phyloP scores from a whole-genome alignment of 2,329 filamentous ascomycete species.

The Cadophora malorum region DNA sequence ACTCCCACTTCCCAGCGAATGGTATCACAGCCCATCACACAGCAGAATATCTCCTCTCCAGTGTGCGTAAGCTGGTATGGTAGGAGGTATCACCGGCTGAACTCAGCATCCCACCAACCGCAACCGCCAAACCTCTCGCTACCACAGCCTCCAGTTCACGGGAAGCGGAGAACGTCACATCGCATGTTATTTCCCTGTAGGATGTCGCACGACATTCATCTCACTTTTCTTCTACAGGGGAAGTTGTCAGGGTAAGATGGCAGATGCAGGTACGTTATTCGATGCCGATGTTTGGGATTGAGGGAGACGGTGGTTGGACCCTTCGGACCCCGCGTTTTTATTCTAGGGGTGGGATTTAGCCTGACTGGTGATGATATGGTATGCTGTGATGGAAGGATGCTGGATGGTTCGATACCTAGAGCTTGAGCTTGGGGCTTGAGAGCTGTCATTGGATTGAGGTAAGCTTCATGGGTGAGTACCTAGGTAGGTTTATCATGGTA shows the following conservation, averaged over 20 bases:
- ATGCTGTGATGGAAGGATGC: neutral
- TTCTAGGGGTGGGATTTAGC: neutral
- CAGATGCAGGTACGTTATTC: conserved; percentile 2
- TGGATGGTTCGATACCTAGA: neutral
- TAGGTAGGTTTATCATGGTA: neutral
- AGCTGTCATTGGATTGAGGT: too few species aligned
- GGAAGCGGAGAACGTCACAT: conserved; percentile 12
- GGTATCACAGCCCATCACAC: neutral
- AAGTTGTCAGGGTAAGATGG: neutral
- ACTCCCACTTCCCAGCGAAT: neutral
- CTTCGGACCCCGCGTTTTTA: conserved; percentile 4
- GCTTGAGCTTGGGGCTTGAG: too few species aligned
- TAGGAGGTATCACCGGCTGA: conserved; percentile 6
- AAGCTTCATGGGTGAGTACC: too few species aligned
- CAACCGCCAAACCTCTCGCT: neutral
- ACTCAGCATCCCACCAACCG: neutral
- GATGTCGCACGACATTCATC: neutral
- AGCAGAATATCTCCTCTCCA: neutral
- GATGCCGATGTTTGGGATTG: neutral
- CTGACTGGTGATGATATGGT: neutral
- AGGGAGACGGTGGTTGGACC: conserved; percentile 2
- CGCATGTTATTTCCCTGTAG: neutral
- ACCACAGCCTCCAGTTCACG: neutral
- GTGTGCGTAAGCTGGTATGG: neutral
- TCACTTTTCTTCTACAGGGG: neutral